A percentile compares a stretch with the other conserved stretches of the same genome.
These are phyloP conservation scores for Candida sp. DNA, from an alignment of 1,139 yeast genomes.

Conservation along the genomic window DNA sequence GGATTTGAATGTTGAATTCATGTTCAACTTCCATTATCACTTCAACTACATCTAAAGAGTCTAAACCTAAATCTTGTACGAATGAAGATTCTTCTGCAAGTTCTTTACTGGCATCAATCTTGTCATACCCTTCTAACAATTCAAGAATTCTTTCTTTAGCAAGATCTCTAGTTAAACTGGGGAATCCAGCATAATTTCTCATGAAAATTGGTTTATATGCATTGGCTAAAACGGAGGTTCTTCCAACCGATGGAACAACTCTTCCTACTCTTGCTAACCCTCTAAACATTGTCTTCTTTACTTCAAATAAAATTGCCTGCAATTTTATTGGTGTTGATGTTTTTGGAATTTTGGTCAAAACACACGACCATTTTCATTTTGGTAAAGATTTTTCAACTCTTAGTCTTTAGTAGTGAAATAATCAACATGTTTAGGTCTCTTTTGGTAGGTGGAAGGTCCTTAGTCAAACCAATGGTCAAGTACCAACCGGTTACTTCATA, in stretches of 20 bases:
- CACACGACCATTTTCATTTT: no score
- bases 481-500: conserved; percentile 10
- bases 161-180: conserved; percentile 64
- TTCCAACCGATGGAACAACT: conserved; percentile 3
- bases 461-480: not conserved
- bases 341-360: not conserved
- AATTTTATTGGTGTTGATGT: not conserved
- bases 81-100: conserved; percentile 62
- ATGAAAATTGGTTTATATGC: conserved; percentile 13
- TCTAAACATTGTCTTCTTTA: conserved; percentile 30
- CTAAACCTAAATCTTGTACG: conserved; percentile 76
- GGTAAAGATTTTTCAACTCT: not conserved
- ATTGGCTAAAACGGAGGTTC: not conserved
- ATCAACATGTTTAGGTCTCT: not conserved
- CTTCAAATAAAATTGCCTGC: not conserved
- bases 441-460: not conserved
- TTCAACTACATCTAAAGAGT: conserved; percentile 85
- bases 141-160: conserved; percentile 76
- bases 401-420: not conserved
- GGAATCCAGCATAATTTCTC: conserved; percentile 60
- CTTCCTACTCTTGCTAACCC: conserved; percentile 26
- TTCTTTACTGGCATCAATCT: conserved; percentile 47
- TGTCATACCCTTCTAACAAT: conserved; percentile 77
- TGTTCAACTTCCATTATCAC: conserved; percentile 88
- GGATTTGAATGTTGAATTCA: conserved; percentile 76